Conservation (phyloP, 176 grass and related monocot genomes). For the Phoenix roebelenii region DNA sequence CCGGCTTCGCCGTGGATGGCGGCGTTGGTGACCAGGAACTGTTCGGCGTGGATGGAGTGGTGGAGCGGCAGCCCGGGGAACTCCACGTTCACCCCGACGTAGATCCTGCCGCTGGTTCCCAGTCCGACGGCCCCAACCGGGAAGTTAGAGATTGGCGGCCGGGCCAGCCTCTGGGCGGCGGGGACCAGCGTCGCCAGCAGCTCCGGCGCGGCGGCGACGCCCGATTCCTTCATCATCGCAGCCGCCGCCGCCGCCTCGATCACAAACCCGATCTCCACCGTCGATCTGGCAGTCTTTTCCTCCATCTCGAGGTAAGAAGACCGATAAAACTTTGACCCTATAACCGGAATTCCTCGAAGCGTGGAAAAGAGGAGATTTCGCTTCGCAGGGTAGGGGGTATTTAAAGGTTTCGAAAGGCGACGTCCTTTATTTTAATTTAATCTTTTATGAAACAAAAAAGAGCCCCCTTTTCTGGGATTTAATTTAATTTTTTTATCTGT, state of each 20-base stretch:
- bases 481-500: too few species aligned
- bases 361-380: constrained; percentile 26
- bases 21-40: constrained; percentile 77
- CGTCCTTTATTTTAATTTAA: background rate
- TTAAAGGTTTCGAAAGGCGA: constrained; percentile 33
- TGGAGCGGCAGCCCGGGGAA: constrained; percentile 52
- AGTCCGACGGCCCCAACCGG: constrained; percentile 79
- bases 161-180: constrained; percentile 54
- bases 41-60: constrained; percentile 77
- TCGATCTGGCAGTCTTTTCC: constrained; percentile 24
- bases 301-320: constrained; percentile 8
- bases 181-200: constrained; percentile 69
- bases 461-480: background rate
- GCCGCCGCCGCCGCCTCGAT: constrained; percentile 58
- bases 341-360: constrained; percentile 23
- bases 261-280: constrained; percentile 42
- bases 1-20: constrained; percentile 48
- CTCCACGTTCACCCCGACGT: constrained; percentile 85
- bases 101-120: constrained; percentile 66
- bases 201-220: constrained; percentile 46
- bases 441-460: background rate
- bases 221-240: constrained; percentile 36
- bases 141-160: constrained; percentile 53
- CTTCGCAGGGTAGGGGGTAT: constrained; percentile 25
- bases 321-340: too few species aligned